Evolutionary conservation across 495 filamentous ascomycete species (phyloP), one percentile per base, ranked within the genome.

Genomic region (Trichoderma parareesei): DNA sequence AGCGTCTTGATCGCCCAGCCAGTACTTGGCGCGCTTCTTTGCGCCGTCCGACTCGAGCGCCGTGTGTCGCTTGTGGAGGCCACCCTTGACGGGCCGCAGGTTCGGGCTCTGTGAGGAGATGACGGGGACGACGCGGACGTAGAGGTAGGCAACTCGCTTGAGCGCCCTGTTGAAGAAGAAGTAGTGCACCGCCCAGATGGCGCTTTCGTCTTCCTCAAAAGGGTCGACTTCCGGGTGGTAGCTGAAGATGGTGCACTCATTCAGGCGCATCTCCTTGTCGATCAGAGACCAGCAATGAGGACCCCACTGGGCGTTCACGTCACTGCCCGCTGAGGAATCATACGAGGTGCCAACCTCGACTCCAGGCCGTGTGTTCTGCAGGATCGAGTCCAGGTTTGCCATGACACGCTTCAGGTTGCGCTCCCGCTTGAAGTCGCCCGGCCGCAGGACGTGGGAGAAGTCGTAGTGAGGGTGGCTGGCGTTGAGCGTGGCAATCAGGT

Each of bases 401-500:
- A 95, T 96, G 53, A 96, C 88, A 11, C 79, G 78, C 67, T 87
- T 83, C 40, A 97, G 73, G 64, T 85, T 86, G 33, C 85, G 78
- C 79, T 96, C 91, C 48, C 88, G 85, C 57, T 85, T 84, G 75
- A 98, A 98, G 71, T 98, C 94, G 10, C 85, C 82, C 1, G 93
- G 92, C 38, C 92, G 87, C 65, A 97, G 80, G 61, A 92, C 86
- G 66, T 96, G 88, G 2, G 91, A 94, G 77, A 98, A 98, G 75
- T 98, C 93, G 74, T 99, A 99, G 73, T 99, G 95, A 1, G 92
- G 89, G 75, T 99, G 93, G 46, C 89, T 93, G 1, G 93, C 93
- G 69, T 99, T 99, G n/a, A 99, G 81, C 1, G 95, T 97, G 13
- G 94, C 94, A 71, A 98, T 97, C 65, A 98, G 75, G 75, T 98